Evolutionary conservation across 768 basidiomycete genomes (phyloP), one percentile per base, ranked within the genome.

Genomic region (Collybia sordida): DNA sequence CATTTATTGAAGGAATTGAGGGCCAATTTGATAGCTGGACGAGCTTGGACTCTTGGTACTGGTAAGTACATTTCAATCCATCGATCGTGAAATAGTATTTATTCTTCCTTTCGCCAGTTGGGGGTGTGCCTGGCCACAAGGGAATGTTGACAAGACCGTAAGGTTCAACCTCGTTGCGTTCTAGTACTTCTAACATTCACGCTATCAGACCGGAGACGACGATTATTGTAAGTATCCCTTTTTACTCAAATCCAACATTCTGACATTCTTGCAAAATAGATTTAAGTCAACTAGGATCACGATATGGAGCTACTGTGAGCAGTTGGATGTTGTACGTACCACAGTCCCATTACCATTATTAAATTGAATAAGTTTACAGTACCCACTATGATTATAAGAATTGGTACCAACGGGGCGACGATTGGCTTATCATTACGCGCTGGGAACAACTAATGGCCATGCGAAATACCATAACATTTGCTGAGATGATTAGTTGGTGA

Each of bases 401-500:
- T 60, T 86, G 79, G 60, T 72, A 86, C 55, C 83, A 80, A 59
- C 78, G 80, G 15, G 71, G 78, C n/a, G 88, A 89, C 59, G 75
- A 86, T 61, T 87, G 83, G 77, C 73, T 88, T 21, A 77, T 86
- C 62, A 72, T 75, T 50, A 78, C 71, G 28, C 82, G 89, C 49
- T 91, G 88, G 89, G 83, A 89, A 53, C 77, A 83, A 54, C 64
- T 90, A 34, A 73, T 89, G 49, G 64, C 65, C 14, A 77, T 84
- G 71, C 76, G 87, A 17, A 71, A 80, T 59, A 54, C 69, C 9
- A 53, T 80, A 12, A 72, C 70, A 0, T 78, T 86, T 56, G 76
- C 85, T 34, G 86, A 90, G 69, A 77, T 90, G 69, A 69, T 82
- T 39, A 88, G 82, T 42, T 91, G 86, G 88, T 78, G 53, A 31